Conservation (phyloP, 2,329 filamentous ascomycete species). For the Ramularia collo-cygni region DNA sequence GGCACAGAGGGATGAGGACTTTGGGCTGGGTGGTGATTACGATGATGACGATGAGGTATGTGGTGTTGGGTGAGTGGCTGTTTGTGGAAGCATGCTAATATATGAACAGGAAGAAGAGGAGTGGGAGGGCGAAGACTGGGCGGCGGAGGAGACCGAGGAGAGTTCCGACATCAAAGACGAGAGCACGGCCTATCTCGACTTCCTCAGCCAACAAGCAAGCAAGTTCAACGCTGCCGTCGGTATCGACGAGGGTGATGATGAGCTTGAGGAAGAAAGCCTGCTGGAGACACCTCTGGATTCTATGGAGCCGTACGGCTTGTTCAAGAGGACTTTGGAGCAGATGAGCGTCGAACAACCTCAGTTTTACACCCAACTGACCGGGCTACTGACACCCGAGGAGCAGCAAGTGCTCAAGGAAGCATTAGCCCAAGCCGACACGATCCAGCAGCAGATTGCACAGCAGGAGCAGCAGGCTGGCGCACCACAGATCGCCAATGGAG, state of each 20-base stretch:
- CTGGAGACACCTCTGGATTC: slow-evolving; percentile 93
- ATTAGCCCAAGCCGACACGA: slow-evolving; percentile 61
- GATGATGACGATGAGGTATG: slow-evolving; percentile 58
- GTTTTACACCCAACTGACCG: slow-evolving; percentile 74
- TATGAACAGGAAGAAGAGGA: slow-evolving; percentile 58
- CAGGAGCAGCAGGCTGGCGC: slow-evolving; percentile 12
- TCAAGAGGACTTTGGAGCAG: slow-evolving; percentile 72
- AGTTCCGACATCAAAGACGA: slow-evolving; percentile 71
- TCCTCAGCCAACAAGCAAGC: slow-evolving; percentile 71
- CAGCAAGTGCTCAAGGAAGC: slow-evolving; percentile 73
- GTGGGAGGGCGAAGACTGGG: slow-evolving; percentile 71
- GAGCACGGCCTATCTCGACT: slow-evolving; percentile 89
- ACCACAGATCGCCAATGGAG: not conserved
- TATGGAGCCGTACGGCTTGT: slow-evolving; percentile 86
- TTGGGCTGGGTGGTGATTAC: slow-evolving; percentile 67
- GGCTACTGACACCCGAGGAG: slow-evolving; percentile 72
- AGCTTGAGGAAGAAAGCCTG: slow-evolving; percentile 85
- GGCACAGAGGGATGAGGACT: slow-evolving; percentile 77
- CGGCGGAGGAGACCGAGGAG: slow-evolving; percentile 58
- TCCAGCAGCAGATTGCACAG: slow-evolving; percentile 27
- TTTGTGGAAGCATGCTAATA: slow-evolving; percentile 5
- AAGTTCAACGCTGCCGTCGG: slow-evolving; percentile 46
- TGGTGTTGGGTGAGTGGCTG: not conserved
- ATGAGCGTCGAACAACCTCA: slow-evolving; percentile 87
- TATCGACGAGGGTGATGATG: slow-evolving; percentile 68